These are phyloP conservation scores for Myotisia sp. DNA, from an alignment of 2,329 filamentous ascomycete species.

Conservation along the genomic window DNA sequence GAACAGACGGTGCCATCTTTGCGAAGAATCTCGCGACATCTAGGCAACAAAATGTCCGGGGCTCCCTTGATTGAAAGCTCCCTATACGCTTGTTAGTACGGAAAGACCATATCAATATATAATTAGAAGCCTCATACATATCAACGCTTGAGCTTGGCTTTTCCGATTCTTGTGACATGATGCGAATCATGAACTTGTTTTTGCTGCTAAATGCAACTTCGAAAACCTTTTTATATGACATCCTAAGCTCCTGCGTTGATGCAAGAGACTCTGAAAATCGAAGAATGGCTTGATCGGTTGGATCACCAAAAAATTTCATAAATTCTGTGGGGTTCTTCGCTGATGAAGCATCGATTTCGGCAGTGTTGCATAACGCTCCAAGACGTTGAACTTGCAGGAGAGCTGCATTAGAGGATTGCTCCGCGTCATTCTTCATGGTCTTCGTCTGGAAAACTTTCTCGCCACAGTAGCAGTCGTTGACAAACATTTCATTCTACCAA, in stretches of 20 bases:
- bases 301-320: constrained; percentile 56
- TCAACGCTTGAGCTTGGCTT: constrained; percentile 11
- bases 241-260: constrained; percentile 45
- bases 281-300: constrained; percentile 61
- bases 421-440: constrained; percentile 33
- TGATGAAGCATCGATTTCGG: constrained; percentile 56
- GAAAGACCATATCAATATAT: neutral
- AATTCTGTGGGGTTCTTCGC: constrained; percentile 44
- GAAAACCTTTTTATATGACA: constrained; percentile 51
- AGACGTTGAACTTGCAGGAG: constrained; percentile 39
- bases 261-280: constrained; percentile 55
- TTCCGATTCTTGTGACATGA: constrained; percentile 31
- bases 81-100: constrained; percentile 3
- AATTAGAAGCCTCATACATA: constrained; percentile 20
- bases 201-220: constrained; percentile 66
- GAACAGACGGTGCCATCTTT: constrained; percentile 40
- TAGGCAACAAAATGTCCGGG: constrained; percentile 55
- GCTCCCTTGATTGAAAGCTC: constrained; percentile 61
- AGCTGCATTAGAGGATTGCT: constrained; percentile 21
- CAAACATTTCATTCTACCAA: constrained; percentile 53
- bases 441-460: constrained; percentile 37
- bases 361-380: constrained; percentile 58
- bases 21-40: constrained; percentile 46
- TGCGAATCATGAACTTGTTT: constrained; percentile 67
- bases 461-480: constrained; percentile 53